Evolutionary conservation across 805 yeast species (phyloP), one percentile per base, ranked within the genome.

Genomic region (Candida taoyuanica): DNA sequence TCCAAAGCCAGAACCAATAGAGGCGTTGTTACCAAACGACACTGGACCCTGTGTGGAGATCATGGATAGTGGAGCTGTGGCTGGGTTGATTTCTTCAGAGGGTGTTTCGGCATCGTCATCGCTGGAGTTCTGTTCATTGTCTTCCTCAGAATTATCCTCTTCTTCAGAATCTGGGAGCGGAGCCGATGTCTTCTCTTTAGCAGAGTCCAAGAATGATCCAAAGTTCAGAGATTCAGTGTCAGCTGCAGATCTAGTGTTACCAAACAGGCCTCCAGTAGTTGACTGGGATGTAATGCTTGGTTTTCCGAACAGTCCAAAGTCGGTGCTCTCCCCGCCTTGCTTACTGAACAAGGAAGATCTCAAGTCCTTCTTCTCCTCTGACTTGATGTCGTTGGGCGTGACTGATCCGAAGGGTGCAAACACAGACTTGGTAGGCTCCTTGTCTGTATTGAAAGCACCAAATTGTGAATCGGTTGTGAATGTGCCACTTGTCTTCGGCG

Each of bases 401-500:
- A n/a, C n/a, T n/a, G 15, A 5, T n/a, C 31, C 31, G 13, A 33
- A 24, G 20, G 35, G 5, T 16, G 33, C 28, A 29, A 28, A 26
- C 11, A 28, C 28, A 14, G 31, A 29, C 13, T 25, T 25, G 15
- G 31, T 12, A n/a, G 19, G 21, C 16, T 26, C 23, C 21, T 32
- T 34, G 8, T 28, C 14, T 5, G 28, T 27, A 7, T 29, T 38
- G 15, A 46, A 28, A 16, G 42, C 35, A 6, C 39, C 40, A 27
- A 43, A 43, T 34, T 44, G 44, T 3, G 46, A 42, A 4, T 5
- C 13, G n/a, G n/a, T n/a, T n/a, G n/a, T n/a, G n/a, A n/a, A n/a
- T n/a, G n/a, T n/a, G n/a, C n/a, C n/a, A n/a, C n/a, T n/a, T n/a
- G n/a, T 14, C 15, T 21, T 21, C 24, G 17, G 23, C 7, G 9